Evolutionary conservation across 75 land plant species (phyloP), one percentile per base, ranked within the genome.

Genomic region (Picea glauca): DNA sequence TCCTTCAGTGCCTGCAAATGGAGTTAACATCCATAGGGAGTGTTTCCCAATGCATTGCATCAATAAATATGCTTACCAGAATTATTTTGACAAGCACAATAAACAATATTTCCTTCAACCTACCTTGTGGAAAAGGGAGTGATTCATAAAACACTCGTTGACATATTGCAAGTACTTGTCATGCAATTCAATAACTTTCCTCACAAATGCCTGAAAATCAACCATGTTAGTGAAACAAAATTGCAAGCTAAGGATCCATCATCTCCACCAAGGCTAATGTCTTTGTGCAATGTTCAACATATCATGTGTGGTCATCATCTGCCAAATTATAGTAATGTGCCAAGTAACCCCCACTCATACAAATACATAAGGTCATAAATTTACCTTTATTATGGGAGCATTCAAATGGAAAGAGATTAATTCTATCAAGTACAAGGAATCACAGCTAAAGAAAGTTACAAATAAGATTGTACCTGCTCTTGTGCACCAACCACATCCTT

Each of bases 121-220:
- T 57, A 96, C 98, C 98, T 96, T 94, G 82, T 96, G 99, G 74
- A 96, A 96, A 76, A 94, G 95, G 2, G 93, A 91, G 77, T 96
- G 98, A 20, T 94, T 93, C 17, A 87, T 80, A 72, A 96, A 96
- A 78, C 95, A 96, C 31, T 92, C 90, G 68, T 91, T 92, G 50
- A 94, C 99, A 81, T 96, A 96, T 30, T 90, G 89, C 80, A 96
- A 67, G 81, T 90, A 96, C 82, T 90, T 96, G 89, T 96, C 99
- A 84, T 94, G 99, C 4, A 96, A 83, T 81, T 96, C 99, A 85
- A 96, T 96, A 26, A 94, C 88, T 81, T 94, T 96, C 30, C 97
- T 87, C 8, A 94, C 97, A 82, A 94, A 96, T 33, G 90, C 91
- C 98, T 96, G 89, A 76, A 78, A 77, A 68, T 6, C 5, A 82